Conservation (phyloP, 257 asterid genomes). For the Mitragyna speciosa region DNA sequence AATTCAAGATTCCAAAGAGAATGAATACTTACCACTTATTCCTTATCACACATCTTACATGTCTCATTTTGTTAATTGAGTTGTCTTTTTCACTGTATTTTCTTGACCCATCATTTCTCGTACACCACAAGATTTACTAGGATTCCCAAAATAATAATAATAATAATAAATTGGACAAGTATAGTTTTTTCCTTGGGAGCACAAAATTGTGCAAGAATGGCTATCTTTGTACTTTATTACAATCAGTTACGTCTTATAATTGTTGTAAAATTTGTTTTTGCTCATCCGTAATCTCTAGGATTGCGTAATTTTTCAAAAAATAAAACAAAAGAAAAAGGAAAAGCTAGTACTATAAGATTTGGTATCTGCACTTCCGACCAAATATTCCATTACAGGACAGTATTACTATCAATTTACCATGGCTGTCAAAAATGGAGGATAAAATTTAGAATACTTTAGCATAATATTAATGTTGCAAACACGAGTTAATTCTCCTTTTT, state of each 20-base stretch:
- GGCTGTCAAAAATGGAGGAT: neutral
- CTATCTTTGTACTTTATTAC: neutral
- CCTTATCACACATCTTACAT: neutral
- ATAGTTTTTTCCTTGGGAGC: neutral
- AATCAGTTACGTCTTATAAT: neutral
- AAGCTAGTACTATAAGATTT: too few relatives aligned
- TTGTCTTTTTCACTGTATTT: neutral
- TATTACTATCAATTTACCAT: too few relatives aligned
- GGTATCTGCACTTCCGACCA: too few relatives aligned
- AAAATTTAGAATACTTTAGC: neutral
- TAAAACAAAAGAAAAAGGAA: too few relatives aligned
- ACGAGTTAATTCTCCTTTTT: neutral
- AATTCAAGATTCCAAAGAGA: neutral
- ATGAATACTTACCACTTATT: neutral
- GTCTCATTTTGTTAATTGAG: neutral
- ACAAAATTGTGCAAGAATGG: too few relatives aligned
- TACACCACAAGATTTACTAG: neutral
- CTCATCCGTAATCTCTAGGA: neutral
- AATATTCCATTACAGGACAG: too few relatives aligned
- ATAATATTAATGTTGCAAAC: too few relatives aligned
- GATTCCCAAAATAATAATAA: neutral
- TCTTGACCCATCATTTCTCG: neutral
- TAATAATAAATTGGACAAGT: neutral
- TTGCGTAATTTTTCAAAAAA: too few relatives aligned
- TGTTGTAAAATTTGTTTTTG: neutral